Percentiles rank a stretch among this genome's conserved stretches.
phyloP scores from a whole-genome alignment of 108 stramenopile species.

The Cyclotella sp. region DNA sequence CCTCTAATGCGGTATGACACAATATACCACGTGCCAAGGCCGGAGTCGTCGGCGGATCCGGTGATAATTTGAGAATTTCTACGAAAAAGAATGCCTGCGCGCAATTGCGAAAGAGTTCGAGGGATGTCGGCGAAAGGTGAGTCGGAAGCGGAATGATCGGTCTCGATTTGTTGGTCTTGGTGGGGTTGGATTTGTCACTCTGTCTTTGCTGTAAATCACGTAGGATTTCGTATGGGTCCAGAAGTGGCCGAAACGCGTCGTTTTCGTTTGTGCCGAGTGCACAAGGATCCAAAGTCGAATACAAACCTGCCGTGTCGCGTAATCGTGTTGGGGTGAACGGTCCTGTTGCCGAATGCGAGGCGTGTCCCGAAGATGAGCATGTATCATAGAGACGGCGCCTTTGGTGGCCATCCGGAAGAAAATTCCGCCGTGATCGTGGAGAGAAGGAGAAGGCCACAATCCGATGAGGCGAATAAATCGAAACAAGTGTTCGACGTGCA shows the following conservation, averaged over 20 bases:
- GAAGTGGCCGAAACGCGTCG: background rate
- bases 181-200: background rate
- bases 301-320: too few relatives aligned
- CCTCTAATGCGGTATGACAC: constrained; percentile 83
- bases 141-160: constrained; percentile 66
- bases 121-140: constrained; percentile 77
- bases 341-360: too few relatives aligned
- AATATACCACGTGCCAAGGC: constrained; percentile 76
- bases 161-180: background rate
- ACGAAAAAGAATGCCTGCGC: constrained; percentile 89
- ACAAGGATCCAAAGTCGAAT: too few relatives aligned
- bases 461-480: too few relatives aligned
- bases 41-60: constrained; percentile 62
- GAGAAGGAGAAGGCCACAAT: too few relatives aligned
- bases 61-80: constrained; percentile 72
- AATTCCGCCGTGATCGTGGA: too few relatives aligned
- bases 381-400: too few relatives aligned
- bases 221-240: constrained; percentile 45
- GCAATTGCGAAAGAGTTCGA: constrained; percentile 77
- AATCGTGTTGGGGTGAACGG: too few relatives aligned
- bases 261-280: too few relatives aligned
- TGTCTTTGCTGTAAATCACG: constrained; percentile 17
- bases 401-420: too few relatives aligned
- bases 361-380: too few relatives aligned
- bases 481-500: too few relatives aligned